A percentile compares a stretch with the other conserved stretches of the same genome.
Evolutionary conservation across 768 basidiomycete genomes (phyloP).

Genomic region (Exidia glandulosa): DNA sequence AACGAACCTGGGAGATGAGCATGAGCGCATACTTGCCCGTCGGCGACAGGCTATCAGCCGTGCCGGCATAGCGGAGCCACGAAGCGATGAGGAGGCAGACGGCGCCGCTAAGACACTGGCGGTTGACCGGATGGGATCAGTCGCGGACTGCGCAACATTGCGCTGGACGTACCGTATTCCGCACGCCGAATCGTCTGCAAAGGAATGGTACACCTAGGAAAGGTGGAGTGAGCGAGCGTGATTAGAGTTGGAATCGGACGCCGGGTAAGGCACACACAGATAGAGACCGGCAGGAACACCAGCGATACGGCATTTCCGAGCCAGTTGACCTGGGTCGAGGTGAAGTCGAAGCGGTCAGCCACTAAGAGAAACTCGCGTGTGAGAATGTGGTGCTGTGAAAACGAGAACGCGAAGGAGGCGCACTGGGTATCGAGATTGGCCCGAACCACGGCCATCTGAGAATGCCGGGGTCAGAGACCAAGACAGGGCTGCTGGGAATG

Average conservation of each 20-base stretch:
- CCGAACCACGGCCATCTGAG: conserved; percentile 79
- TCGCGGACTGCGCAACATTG: neutral
- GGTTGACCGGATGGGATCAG: neutral
- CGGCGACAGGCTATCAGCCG: conserved; percentile 39
- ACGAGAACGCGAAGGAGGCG: conserved; percentile 6
- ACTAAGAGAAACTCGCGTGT: conserved; percentile 25
- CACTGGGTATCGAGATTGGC: conserved; percentile 63
- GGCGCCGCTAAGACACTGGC: conserved; percentile 52
- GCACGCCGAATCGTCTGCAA: conserved; percentile 48
- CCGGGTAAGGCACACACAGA: conserved; percentile 24
- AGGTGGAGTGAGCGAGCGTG: neutral
- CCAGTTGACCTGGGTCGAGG: conserved; percentile 69
- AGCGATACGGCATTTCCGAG: conserved; percentile 57
- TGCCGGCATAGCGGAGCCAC: conserved; percentile 73
- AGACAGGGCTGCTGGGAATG: too few species aligned
- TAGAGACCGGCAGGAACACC: conserved; percentile 50
- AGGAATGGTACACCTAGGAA: conserved; percentile 30
- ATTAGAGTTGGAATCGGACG: neutral
- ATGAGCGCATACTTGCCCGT: conserved; percentile 52
- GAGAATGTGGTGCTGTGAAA: neutral
- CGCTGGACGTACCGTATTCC: conserved; percentile 42
- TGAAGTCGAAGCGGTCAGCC: conserved; percentile 52
- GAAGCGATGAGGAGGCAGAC: conserved; percentile 44
- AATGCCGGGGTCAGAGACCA: too few species aligned
- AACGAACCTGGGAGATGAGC: conserved; percentile 53